phyloP scores from a whole-genome alignment of 2,329 filamentous ascomycete genomes.

The Pseudopithomyces chartarum region DNA sequence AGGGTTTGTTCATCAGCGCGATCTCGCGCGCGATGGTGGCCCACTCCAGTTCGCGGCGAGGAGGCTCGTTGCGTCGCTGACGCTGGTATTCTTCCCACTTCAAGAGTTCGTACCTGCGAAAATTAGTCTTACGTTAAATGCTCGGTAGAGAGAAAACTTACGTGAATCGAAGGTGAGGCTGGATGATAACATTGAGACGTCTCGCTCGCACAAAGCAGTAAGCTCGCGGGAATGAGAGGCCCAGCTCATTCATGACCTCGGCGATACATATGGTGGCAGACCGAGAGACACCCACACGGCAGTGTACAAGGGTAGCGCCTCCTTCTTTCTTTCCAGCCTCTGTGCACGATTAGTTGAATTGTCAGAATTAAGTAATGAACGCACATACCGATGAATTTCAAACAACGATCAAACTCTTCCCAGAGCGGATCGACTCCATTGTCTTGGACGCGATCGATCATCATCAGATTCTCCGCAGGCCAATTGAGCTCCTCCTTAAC shows the following conservation, averaged over 20 bases:
- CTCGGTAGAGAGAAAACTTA: slow-evolving; percentile 46
- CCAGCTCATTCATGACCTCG: slow-evolving; percentile 87
- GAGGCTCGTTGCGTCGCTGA: slow-evolving; percentile 56
- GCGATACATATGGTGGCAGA: slow-evolving; percentile 98
- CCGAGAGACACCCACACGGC: slow-evolving; percentile 91
- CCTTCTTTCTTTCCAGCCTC: slow-evolving; percentile 78
- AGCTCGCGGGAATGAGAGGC: slow-evolving; percentile 84
- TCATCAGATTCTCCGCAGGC: slow-evolving; percentile 78
- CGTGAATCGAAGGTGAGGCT: slow-evolving; percentile 91
- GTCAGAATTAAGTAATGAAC: background rate
- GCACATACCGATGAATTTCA: slow-evolving; percentile 86
- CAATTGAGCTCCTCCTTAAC: slow-evolving; percentile 65
- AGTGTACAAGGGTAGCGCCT: slow-evolving; percentile 90
- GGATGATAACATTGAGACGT: slow-evolving; percentile 95
- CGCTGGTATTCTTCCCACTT: slow-evolving; percentile 90
- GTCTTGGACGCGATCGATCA: slow-evolving; percentile 87
- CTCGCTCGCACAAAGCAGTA: slow-evolving; percentile 96
- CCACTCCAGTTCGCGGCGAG: slow-evolving; percentile 89
- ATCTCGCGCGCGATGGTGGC: slow-evolving; percentile 85
- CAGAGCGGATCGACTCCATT: slow-evolving; percentile 94
- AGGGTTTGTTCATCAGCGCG: slow-evolving; percentile 93
- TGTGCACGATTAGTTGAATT: slow-evolving; percentile 46
- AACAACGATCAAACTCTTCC: slow-evolving; percentile 80
- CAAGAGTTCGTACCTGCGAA: slow-evolving; percentile 75
- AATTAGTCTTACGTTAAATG: slow-evolving; percentile 4